Percentiles rank a stretch among this genome's conserved stretches.
Conservation (phyloP, 306 rosid species). For the Dryas octopetala region DNA sequence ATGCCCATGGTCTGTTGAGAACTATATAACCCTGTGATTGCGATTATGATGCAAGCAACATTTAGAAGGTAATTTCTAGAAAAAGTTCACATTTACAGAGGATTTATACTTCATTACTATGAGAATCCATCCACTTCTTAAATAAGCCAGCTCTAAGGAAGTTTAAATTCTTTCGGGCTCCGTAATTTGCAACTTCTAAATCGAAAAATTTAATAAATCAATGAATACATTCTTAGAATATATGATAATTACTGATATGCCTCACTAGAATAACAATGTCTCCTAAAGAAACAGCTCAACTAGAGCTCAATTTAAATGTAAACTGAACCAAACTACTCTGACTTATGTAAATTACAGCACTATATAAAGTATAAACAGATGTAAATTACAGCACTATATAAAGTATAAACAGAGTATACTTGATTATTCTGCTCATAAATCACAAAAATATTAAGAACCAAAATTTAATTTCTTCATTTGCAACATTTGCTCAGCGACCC, state of each 20-base stretch:
- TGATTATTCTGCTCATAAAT: background rate
- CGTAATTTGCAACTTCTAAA: background rate
- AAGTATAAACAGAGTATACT: background rate
- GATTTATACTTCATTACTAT: background rate
- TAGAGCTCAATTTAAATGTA: background rate
- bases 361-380: background rate
- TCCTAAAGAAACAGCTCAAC: background rate
- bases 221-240: background rate
- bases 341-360: background rate
- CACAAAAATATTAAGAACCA: background rate
- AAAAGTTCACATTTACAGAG: background rate
- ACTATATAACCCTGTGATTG: slow-evolving; percentile 89
- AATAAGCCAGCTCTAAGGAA: background rate
- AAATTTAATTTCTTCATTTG: background rate
- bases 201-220: background rate
- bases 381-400: background rate
- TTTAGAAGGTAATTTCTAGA: slow-evolving; percentile 12
- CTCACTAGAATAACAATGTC: slow-evolving; percentile 1
- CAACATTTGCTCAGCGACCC: background rate
- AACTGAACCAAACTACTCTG: background rate
- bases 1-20: slow-evolving; percentile 99
- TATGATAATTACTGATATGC: background rate
- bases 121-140: background rate
- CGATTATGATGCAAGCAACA: background rate
- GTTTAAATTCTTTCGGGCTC: background rate